These are phyloP conservation scores for Ziziphus jujuba DNA, from an alignment of 306 rosid species.

Conservation along the genomic window DNA sequence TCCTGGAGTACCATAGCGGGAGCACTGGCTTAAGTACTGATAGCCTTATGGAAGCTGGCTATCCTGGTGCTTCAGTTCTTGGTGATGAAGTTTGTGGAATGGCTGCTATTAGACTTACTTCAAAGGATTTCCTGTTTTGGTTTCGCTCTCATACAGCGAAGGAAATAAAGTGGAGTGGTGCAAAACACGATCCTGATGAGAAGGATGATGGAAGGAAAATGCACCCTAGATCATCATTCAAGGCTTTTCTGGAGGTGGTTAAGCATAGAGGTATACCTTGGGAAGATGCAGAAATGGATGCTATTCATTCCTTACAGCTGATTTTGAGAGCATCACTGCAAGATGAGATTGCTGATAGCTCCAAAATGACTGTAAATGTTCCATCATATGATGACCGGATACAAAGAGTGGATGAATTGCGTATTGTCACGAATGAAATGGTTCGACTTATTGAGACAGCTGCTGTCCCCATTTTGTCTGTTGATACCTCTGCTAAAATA, in stretches of 20 bases:
- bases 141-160: constrained; percentile 44
- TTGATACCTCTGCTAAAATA: constrained; percentile 33
- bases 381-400: constrained; percentile 39
- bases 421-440: constrained; percentile 40
- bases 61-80: constrained; percentile 40
- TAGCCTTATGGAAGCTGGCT: constrained; percentile 49
- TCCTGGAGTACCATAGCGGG: constrained; percentile 39
- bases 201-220: constrained; percentile 43
- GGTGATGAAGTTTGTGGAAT: constrained; percentile 45
- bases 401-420: constrained; percentile 39
- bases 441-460: constrained; percentile 46
- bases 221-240: constrained; percentile 51
- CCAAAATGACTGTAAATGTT: constrained; percentile 35
- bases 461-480: constrained; percentile 47
- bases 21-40: constrained; percentile 47
- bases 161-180: constrained; percentile 52
- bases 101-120: constrained; percentile 40
- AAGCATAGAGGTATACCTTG: constrained; percentile 39
- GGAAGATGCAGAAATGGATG: constrained; percentile 55
- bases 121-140: constrained; percentile 48
- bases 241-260: constrained; percentile 48
- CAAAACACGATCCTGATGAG: constrained; percentile 41
- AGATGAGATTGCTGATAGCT: constrained; percentile 24
- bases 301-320: constrained; percentile 47
- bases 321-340: constrained; percentile 42